These are phyloP conservation scores for Aciculoconidium aculeatum DNA, from an alignment of 805 yeast genomes.

Conservation along the genomic window DNA sequence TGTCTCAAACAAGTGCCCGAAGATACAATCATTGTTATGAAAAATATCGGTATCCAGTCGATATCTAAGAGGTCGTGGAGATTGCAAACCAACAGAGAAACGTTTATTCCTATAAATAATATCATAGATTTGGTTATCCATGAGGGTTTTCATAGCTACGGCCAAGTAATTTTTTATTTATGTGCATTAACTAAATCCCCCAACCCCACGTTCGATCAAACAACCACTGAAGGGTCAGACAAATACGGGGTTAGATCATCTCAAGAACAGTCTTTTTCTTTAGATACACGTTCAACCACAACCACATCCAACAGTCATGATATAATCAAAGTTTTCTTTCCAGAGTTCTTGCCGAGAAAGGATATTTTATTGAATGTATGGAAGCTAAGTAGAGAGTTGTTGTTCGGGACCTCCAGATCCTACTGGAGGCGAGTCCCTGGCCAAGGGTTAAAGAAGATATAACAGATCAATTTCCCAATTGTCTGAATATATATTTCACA, in stretches of 20 bases:
- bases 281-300: too few species aligned
- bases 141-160: slow-evolving; percentile 68
- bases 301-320: slow-evolving; percentile 12
- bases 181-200: slow-evolving; percentile 42
- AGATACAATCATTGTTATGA: slow-evolving; percentile 39
- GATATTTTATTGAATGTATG: slow-evolving; percentile 35
- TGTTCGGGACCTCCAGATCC: slow-evolving; percentile 26
- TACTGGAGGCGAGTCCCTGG: slow-evolving; percentile 34
- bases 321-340: slow-evolving; percentile 33
- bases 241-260: too few species aligned
- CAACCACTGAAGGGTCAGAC: slow-evolving; percentile 1
- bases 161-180: slow-evolving; percentile 58
- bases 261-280: too few species aligned
- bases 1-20: slow-evolving; percentile 28
- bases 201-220: slow-evolving; percentile 16
- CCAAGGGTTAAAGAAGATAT: slow-evolving; percentile 24
- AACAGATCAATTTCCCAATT: slow-evolving; percentile 16
- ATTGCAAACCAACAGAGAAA: slow-evolving; percentile 14
- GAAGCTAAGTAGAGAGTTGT: slow-evolving; percentile 30
- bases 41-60: slow-evolving; percentile 44
- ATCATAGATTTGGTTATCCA: slow-evolving; percentile 65
- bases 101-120: slow-evolving; percentile 51
- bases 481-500: slow-evolving; percentile 24
- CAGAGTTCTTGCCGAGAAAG: slow-evolving; percentile 37
- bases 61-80: slow-evolving; percentile 21